A percentile compares a stretch with the other conserved stretches of the same genome.
phyloP scores from a whole-genome alignment of 768 basidiomycete species.

The Podaxis mareebaensis region DNA sequence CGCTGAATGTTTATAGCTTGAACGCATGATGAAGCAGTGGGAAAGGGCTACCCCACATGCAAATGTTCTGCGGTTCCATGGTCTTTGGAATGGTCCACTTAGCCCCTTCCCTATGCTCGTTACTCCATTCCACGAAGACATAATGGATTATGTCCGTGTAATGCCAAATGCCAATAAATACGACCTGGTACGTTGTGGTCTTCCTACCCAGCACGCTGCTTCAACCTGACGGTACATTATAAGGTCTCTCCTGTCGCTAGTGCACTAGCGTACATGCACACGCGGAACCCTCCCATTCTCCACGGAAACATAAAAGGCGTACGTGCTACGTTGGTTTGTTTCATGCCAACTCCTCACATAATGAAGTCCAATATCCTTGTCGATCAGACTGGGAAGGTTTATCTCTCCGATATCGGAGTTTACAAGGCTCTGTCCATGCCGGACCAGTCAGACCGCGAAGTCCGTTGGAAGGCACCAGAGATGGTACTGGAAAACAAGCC shows the following conservation, averaged over 20 bases:
- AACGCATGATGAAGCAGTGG: neutral
- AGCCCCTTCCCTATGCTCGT: neutral
- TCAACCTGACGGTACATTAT: neutral
- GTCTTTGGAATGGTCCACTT: neutral
- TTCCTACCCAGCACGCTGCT: neutral
- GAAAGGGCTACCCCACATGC: neutral
- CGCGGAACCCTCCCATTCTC: neutral
- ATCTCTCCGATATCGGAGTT: neutral
- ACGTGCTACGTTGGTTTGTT: neutral
- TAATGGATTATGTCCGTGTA: neutral
- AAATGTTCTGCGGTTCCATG: neutral
- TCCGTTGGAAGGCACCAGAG: constrained; percentile 7
- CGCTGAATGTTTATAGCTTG: neutral
- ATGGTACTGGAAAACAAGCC: neutral
- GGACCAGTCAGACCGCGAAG: neutral
- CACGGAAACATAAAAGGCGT: constrained; percentile 8
- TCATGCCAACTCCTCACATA: too few relatives aligned
- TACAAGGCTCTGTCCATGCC: neutral
- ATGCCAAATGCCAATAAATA: neutral
- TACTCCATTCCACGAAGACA: neutral
- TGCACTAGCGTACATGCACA: neutral
- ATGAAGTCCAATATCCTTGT: constrained; percentile 7
- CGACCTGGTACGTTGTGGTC: neutral
- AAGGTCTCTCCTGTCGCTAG: neutral
- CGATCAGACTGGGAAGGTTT: neutral